Percentiles rank a stretch among this genome's conserved stretches.
phyloP scores from a whole-genome alignment of 139 green algal species.

The Chlorella vulgaris region DNA sequence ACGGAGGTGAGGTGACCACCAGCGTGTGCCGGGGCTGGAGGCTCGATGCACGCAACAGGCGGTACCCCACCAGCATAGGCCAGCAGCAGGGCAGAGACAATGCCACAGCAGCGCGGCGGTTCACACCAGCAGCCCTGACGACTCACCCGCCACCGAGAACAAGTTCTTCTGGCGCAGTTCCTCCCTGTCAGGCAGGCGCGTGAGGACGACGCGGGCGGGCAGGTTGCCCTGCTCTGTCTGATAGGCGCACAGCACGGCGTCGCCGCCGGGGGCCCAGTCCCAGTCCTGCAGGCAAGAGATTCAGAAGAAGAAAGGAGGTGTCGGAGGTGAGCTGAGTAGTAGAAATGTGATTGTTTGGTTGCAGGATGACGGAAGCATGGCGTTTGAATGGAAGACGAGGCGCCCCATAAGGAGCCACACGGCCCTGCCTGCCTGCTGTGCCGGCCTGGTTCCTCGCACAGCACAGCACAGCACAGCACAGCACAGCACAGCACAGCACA shows the following conservation, averaged over 20 bases:
- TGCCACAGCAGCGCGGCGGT: background rate
- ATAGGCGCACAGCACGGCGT: slow-evolving; percentile 87
- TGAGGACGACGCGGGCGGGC: slow-evolving; percentile 80
- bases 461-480: too few relatives aligned
- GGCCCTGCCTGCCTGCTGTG: too few relatives aligned
- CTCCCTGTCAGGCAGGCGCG: slow-evolving; percentile 41
- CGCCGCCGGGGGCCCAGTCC: slow-evolving; percentile 83
- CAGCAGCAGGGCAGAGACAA: background rate
- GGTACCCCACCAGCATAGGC: background rate
- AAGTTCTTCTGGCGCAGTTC: slow-evolving; percentile 98
- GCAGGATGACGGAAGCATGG: background rate
- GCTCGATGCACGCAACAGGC: background rate
- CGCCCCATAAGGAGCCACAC: too few relatives aligned
- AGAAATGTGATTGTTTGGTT: background rate
- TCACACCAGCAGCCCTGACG: background rate
- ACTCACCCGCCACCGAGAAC: slow-evolving; percentile 84
- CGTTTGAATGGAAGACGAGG: too few relatives aligned
- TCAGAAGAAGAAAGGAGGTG: background rate
- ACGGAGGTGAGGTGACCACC: background rate
- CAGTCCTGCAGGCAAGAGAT: slow-evolving; percentile 71
- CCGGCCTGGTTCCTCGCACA: too few relatives aligned
- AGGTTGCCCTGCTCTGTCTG: slow-evolving; percentile 87
- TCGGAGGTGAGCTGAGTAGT: too few relatives aligned
- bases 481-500: too few relatives aligned
- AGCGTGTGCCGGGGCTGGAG: too few relatives aligned